A percentile compares a stretch with the other conserved stretches of the same genome.
Evolutionary conservation across 495 filamentous ascomycete species (phyloP).

Genomic region (Pseudevernia furfuracea): DNA sequence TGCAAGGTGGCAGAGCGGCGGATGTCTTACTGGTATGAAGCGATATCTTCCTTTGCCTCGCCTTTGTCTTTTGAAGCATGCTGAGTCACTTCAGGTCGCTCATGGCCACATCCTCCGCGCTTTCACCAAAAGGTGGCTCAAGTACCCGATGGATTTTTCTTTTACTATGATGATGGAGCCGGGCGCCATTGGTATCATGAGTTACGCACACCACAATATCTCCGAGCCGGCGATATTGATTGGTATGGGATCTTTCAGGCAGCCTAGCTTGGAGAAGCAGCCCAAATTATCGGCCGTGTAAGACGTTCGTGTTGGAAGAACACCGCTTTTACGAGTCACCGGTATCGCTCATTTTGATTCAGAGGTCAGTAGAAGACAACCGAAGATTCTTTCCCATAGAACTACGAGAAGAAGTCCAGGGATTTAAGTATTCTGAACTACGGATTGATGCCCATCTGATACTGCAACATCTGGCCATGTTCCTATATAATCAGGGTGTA

Average conservation of each 20-base stretch:
- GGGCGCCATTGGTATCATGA: constrained; percentile 66
- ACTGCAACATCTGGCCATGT: no score
- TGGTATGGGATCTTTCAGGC: constrained; percentile 28
- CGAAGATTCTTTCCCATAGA: no score
- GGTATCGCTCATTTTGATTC: no score
- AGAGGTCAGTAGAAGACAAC: no score
- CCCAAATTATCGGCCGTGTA: no score
- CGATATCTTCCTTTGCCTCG: not conserved
- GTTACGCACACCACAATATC: constrained; percentile 50
- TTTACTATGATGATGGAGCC: constrained; percentile 66
- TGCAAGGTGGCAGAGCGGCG: constrained; percentile 41
- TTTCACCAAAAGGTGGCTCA: constrained; percentile 72
- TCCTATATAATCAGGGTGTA: no score
- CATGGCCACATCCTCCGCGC: constrained; percentile 75
- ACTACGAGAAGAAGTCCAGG: no score
- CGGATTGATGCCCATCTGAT: no score
- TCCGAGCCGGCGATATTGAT: constrained; percentile 56
- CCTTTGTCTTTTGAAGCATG: not conserved
- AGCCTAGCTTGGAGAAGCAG: not conserved
- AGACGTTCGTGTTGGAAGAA: no score
- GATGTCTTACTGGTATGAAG: constrained; percentile 45
- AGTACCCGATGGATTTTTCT: constrained; percentile 54
- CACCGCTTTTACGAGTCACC: no score
- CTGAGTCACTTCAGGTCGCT: constrained; percentile 35
- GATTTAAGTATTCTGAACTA: no score